Conservation (phyloP, 164 flowering plant species). For the Taxillus chinensis region DNA sequence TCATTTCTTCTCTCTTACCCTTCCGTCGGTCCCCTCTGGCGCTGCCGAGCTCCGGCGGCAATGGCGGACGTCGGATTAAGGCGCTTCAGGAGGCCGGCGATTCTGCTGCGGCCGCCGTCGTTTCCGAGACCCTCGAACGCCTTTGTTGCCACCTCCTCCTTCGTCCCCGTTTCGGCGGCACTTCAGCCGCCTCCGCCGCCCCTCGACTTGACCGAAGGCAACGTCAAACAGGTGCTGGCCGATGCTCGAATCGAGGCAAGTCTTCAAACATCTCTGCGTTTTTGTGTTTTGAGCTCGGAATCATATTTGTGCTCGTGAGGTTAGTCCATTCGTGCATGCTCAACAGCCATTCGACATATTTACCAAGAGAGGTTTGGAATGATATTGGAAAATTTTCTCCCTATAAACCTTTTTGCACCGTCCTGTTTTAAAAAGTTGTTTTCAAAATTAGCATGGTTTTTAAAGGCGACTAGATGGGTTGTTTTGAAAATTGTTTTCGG, state of each 20-base stretch:
- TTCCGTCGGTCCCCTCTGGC: neutral
- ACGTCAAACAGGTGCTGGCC: constrained; percentile 30
- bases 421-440: no score
- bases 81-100: neutral
- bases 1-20: neutral
- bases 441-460: no score
- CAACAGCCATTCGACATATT: no score
- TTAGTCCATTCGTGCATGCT: no score
- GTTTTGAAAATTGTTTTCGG: no score
- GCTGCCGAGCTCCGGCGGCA: neutral
- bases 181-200: constrained; percentile 22
- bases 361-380: no score
- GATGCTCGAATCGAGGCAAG: constrained; percentile 45
- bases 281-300: neutral
- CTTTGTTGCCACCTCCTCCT: neutral
- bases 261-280: neutral
- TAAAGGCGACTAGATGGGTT: no score
- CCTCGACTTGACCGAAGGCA: constrained; percentile 52
- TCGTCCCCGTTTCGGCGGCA: constrained; percentile 15
- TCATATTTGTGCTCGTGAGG: no score
- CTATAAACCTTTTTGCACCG: no score
- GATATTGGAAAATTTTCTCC: no score
- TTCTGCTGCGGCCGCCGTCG: neutral
- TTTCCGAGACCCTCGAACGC: constrained; percentile 3
- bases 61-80: neutral